Percentiles rank a stretch among this genome's conserved stretches.
Evolutionary conservation across 1,284 basidiomycete species (phyloP).

Genomic region (Mycena citricolor): DNA sequence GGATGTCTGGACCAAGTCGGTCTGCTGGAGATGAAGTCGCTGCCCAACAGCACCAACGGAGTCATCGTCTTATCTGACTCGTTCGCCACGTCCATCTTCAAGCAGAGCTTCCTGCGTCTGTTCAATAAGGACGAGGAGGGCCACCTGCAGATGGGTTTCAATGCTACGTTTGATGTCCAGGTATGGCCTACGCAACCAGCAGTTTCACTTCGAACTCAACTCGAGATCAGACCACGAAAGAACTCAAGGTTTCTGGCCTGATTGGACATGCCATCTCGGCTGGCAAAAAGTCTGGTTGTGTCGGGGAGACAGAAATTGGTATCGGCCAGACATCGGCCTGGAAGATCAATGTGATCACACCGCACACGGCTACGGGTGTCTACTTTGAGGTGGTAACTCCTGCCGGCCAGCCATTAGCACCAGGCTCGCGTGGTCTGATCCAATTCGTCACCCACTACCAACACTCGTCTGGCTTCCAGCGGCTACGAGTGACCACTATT

Average conservation of each 20-base stretch:
- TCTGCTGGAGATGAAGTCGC: slow-evolving; percentile 94
- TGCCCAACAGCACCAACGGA: slow-evolving; percentile 95
- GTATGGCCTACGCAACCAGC: slow-evolving; percentile 39
- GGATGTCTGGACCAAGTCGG: slow-evolving; percentile 99
- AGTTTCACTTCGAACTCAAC: slow-evolving; percentile 3
- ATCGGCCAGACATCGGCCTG: slow-evolving; percentile 99
- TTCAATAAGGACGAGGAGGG: slow-evolving; percentile 96
- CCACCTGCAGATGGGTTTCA: slow-evolving; percentile 96
- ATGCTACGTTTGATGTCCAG: slow-evolving; percentile 98
- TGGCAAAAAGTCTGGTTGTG: slow-evolving; percentile 94
- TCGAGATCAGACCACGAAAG: slow-evolving; percentile 84
- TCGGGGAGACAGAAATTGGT: slow-evolving; percentile 99
- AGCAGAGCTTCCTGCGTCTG: slow-evolving; percentile 93
- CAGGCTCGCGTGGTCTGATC: slow-evolving; percentile 91
- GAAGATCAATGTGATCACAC: slow-evolving; percentile 93
- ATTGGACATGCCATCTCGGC: slow-evolving; percentile 98
- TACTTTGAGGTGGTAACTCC: slow-evolving; percentile 99
- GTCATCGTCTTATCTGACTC: slow-evolving; percentile 96
- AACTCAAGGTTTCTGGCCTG: slow-evolving; percentile 96
- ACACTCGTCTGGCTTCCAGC: slow-evolving; percentile 92
- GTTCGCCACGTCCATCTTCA: slow-evolving; percentile 98
- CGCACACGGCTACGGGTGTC: slow-evolving; percentile 86
- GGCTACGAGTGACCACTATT: slow-evolving; percentile 94
- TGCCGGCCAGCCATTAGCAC: slow-evolving; percentile 91
- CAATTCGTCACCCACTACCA: slow-evolving; percentile 99